These are phyloP conservation scores for Stachybotrys chlorohalonatus DNA, from an alignment of 2,329 filamentous ascomycete species.

Conservation along the genomic window DNA sequence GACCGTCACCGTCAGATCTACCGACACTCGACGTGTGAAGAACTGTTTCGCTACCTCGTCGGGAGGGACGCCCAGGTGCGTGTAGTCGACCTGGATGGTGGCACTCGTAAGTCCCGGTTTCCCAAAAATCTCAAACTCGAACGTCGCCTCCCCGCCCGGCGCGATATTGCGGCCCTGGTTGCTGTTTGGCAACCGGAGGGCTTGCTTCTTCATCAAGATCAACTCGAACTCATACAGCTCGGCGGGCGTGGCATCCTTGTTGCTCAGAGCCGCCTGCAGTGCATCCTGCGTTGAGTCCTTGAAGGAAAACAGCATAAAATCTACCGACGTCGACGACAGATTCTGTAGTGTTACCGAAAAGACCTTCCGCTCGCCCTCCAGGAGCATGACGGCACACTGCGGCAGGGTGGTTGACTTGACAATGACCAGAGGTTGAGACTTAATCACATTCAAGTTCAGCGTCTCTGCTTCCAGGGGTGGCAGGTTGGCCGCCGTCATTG, in stretches of 20 bases:
- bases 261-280: conserved; percentile 64
- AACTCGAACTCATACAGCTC: conserved; percentile 83
- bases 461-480: conserved; percentile 36
- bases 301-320: conserved; percentile 81
- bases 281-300: conserved; percentile 78
- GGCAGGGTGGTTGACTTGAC: conserved; percentile 70
- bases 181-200: conserved; percentile 47
- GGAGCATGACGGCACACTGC: conserved; percentile 81
- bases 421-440: conserved; percentile 66
- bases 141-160: conserved; percentile 58
- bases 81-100: conserved; percentile 78
- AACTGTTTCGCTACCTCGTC: conserved; percentile 64
- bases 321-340: conserved; percentile 63
- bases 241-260: conserved; percentile 66
- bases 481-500: conserved; percentile 25
- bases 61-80: conserved; percentile 62
- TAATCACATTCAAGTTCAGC: conserved; percentile 65
- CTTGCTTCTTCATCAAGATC: conserved; percentile 65
- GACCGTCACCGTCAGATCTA: conserved; percentile 80
- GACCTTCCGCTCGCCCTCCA: conserved; percentile 75
- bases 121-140: conserved; percentile 77
- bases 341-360: conserved; percentile 81
- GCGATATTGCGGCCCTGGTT: conserved; percentile 50
- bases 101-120: conserved; percentile 77
- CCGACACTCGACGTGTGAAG: conserved; percentile 72